Evolutionary conservation across 257 asterid species (phyloP).

Genomic region (Plantago major): DNA sequence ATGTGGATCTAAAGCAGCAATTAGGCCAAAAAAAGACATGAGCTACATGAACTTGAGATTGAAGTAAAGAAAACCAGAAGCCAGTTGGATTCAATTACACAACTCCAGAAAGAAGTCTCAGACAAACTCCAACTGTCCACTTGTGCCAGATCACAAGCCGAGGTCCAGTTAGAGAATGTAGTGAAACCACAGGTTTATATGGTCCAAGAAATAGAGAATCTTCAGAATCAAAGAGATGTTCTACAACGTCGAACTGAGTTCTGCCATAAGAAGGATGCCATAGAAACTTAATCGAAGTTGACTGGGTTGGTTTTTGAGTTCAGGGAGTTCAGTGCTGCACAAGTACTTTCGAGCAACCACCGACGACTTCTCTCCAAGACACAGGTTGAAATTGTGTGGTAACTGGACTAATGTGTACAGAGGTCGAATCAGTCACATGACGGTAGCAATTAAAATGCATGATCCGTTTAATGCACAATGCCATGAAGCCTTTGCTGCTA

Average conservation of each 20-base stretch:
- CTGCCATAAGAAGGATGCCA: conserved; percentile 57
- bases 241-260: conserved; percentile 58
- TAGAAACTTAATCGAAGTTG: conserved; percentile 29
- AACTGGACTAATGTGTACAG: conserved; percentile 41
- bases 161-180: conserved; percentile 44
- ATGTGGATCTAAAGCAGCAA: conserved; percentile 34
- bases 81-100: conserved; percentile 41
- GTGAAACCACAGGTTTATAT: conserved; percentile 36
- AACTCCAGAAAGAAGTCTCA: conserved; percentile 53
- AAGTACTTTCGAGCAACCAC: conserved; percentile 61
- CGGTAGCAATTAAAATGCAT: conserved; percentile 48
- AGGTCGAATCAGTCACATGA: conserved; percentile 38
- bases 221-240: conserved; percentile 45
- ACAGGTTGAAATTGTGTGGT: conserved; percentile 45
- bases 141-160: conserved; percentile 36
- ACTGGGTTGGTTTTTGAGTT: conserved; percentile 27
- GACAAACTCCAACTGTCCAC: conserved; percentile 45
- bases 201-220: conserved; percentile 49
- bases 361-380: conserved; percentile 37
- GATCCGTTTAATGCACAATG: conserved; percentile 22
- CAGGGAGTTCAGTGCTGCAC: conserved; percentile 52
- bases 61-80: conserved; percentile 46
- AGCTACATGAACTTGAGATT: conserved; percentile 33
- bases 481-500: conserved; percentile 30
- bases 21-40: conserved; percentile 36